phyloP scores from a whole-genome alignment of 2,329 filamentous ascomycete genomes.

The Pseudogymnoascus sp. region DNA sequence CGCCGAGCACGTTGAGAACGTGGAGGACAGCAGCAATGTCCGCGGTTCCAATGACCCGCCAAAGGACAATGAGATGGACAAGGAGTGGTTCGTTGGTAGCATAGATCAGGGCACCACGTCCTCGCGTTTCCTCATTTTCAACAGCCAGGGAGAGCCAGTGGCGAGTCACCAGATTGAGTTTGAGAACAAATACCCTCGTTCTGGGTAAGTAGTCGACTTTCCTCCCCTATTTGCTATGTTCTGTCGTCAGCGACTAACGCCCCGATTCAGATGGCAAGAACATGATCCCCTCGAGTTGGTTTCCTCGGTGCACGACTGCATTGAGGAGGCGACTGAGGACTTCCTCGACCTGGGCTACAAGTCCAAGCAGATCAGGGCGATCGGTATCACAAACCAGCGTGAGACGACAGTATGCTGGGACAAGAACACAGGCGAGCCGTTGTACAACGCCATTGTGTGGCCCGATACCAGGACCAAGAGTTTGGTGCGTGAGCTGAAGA shows the following conservation, averaged over 20 bases:
- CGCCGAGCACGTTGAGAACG: constrained; percentile 1
- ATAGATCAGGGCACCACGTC: constrained; percentile 91
- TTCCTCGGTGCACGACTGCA: constrained; percentile 64
- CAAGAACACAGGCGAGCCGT: constrained; percentile 63
- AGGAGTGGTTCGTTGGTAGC: constrained; percentile 68
- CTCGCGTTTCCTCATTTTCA: constrained; percentile 84
- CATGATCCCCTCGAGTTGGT: constrained; percentile 72
- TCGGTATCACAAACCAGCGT: constrained; percentile 78
- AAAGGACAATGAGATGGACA: constrained; percentile 17
- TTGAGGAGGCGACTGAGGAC: constrained; percentile 61
- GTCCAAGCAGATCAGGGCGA: constrained; percentile 59
- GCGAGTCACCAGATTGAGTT: constrained; percentile 84
- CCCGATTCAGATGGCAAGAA: constrained; percentile 64
- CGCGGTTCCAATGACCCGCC: neutral
- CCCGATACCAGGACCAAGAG: constrained; percentile 70
- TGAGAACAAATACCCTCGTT: constrained; percentile 72
- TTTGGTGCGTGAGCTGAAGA: constrained; percentile 66
- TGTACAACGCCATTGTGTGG: constrained; percentile 80
- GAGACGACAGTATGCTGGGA: constrained; percentile 80
- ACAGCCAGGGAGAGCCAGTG: constrained; percentile 67
- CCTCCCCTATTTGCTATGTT: neutral
- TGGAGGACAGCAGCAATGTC: neutral
- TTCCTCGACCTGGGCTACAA: constrained; percentile 63
- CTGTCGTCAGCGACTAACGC: neutral
- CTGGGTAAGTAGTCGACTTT: constrained; percentile 56